Conservation (phyloP, 768 basidiomycete species). For the Calocybe indica region DNA sequence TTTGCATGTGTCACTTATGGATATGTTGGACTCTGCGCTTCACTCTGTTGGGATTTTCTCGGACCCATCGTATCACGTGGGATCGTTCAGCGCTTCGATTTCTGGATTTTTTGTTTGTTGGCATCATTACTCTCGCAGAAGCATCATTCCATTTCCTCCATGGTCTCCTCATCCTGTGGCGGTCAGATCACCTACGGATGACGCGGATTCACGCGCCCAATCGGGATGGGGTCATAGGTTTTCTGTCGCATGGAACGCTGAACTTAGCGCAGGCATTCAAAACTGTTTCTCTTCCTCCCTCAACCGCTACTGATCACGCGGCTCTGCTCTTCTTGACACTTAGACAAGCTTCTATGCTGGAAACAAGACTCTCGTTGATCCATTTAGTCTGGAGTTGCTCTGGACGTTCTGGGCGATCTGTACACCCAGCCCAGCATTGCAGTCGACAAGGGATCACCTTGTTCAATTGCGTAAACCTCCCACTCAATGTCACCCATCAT, state of each 20-base stretch:
- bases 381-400: neutral
- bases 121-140: no score
- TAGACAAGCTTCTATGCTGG: conserved; percentile 1
- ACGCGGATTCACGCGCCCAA: no score
- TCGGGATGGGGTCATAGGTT: no score
- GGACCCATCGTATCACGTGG: no score
- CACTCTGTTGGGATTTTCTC: neutral
- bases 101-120: no score
- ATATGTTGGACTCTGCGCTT: neutral
- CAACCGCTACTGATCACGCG: conserved; percentile 3
- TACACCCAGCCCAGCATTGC: no score
- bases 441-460: no score
- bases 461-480: no score
- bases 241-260: no score
- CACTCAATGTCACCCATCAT: no score
- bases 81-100: no score
- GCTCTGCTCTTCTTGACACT: conserved; percentile 1
- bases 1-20: neutral
- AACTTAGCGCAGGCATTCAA: neutral
- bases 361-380: neutral
- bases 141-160: neutral
- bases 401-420: no score
- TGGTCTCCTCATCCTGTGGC: neutral
- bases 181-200: neutral
- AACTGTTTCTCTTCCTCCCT: neutral